Percentiles rank a stretch among this genome's conserved stretches.
phyloP scores from a whole-genome alignment of 352 stramenopile genomes.

The Phytophthora fragariae region DNA sequence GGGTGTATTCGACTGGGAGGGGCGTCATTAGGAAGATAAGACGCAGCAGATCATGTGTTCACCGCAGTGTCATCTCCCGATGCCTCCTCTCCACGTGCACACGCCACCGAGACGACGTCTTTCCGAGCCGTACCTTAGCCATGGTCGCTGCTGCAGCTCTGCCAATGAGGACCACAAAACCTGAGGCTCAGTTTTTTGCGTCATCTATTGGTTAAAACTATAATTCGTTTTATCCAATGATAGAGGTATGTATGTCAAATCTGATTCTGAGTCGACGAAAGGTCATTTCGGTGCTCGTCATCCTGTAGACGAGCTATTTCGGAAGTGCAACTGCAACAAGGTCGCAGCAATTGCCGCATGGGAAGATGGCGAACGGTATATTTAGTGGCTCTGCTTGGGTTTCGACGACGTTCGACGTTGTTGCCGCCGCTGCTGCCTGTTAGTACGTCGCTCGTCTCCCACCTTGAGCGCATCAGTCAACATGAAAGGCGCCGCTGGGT shows the following conservation, averaged over 20 bases:
- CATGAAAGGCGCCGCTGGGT: constrained; percentile 33
- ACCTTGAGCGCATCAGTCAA: constrained; percentile 19
- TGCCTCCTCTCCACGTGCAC: constrained; percentile 10
- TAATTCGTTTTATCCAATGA: too few species aligned
- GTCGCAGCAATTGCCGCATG: not conserved
- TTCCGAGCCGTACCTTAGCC: constrained; percentile 47
- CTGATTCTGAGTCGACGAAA: constrained; percentile 15
- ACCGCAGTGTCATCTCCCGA: not conserved
- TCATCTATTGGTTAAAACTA: not conserved
- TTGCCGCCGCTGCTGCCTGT: constrained; percentile 11
- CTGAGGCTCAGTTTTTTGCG: too few species aligned
- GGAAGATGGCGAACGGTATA: constrained; percentile 27
- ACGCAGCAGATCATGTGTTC: not conserved
- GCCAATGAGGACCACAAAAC: constrained; percentile 35
- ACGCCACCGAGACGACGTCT: constrained; percentile 4
- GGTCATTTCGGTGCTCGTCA: constrained; percentile 25
- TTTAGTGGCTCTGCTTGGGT: constrained; percentile 19
- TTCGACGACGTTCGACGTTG: not conserved
- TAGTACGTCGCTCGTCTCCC: constrained; percentile 13
- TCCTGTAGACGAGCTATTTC: constrained; percentile 35
- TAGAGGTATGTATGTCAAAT: too few species aligned
- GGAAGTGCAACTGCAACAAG: not conserved
- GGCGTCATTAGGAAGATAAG: not conserved
- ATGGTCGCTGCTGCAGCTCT: constrained; percentile 39
- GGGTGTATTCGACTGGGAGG: constrained; percentile 7